Evolutionary conservation across 768 basidiomycete genomes (phyloP).

Genomic region (Hygrocybe coccinea): DNA sequence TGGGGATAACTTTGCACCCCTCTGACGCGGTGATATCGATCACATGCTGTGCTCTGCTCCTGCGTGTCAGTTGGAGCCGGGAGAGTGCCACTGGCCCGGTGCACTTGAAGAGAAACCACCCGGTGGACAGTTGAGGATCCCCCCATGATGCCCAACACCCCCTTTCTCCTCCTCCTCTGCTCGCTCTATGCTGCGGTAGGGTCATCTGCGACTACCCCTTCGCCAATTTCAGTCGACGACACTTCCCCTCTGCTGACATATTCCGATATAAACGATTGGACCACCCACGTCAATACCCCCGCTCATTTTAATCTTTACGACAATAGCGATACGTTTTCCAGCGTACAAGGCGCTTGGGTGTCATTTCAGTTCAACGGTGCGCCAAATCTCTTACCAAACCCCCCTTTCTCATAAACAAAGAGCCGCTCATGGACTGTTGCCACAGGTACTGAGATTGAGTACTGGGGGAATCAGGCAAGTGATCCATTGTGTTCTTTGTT

Average conservation of each 20-base stretch:
- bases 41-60: too few species aligned
- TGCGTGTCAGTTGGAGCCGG: too few species aligned
- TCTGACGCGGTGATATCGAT: too few species aligned
- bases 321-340: constrained; percentile 1
- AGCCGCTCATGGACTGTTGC: neutral
- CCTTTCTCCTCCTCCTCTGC: neutral
- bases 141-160: neutral
- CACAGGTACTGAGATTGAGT: neutral
- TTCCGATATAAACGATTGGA: constrained; percentile 1
- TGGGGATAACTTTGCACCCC: too few species aligned
- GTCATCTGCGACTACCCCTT: neutral
- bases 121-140: too few species aligned
- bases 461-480: neutral
- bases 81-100: too few species aligned
- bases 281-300: neutral
- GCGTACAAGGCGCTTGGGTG: constrained; percentile 1
- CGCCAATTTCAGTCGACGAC: constrained; percentile 5
- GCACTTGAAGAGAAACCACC: too few species aligned
- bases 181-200: neutral
- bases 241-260: neutral
- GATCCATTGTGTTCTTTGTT: too few species aligned
- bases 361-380: neutral
- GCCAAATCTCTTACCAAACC: neutral
- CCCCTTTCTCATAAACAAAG: neutral
- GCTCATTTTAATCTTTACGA: neutral